These are phyloP conservation scores for Chaetomidium leptoderma DNA, from an alignment of 495 filamentous ascomycete genomes.

Conservation along the genomic window DNA sequence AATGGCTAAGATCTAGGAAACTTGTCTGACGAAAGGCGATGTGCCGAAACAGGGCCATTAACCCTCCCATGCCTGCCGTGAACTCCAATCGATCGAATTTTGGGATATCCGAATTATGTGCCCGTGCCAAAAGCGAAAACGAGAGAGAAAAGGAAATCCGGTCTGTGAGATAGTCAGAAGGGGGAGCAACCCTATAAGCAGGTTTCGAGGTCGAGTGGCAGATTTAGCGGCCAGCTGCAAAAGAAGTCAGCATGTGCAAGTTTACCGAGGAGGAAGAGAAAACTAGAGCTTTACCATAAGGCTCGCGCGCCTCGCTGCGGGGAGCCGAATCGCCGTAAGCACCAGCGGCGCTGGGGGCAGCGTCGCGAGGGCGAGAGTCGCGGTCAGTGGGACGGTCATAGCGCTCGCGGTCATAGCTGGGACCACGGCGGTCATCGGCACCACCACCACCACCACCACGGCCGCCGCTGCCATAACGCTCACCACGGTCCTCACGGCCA, in stretches of 20 bases:
- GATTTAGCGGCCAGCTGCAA: slow-evolving; percentile 28
- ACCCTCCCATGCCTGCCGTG: slow-evolving; percentile 34
- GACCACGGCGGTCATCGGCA: slow-evolving; percentile 49
- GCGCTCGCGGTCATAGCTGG: slow-evolving; percentile 52
- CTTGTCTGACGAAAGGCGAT: slow-evolving; percentile 25
- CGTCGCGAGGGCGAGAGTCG: slow-evolving; percentile 47
- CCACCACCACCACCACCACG: slow-evolving; percentile 44
- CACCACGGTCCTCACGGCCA: slow-evolving; percentile 44
- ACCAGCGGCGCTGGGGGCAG: slow-evolving; percentile 42
- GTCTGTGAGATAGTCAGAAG: slow-evolving; percentile 24
- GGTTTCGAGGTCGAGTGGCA: not conserved
- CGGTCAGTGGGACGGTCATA: slow-evolving; percentile 50
- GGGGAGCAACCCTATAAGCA: not conserved
- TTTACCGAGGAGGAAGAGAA: not conserved
- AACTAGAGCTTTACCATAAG: slow-evolving; percentile 29
- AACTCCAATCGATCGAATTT: slow-evolving; percentile 40
- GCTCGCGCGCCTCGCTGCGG: slow-evolving; percentile 57
- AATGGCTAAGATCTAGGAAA: slow-evolving; percentile 30
- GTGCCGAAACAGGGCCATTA: slow-evolving; percentile 32
- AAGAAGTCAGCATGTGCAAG: slow-evolving; percentile 11
- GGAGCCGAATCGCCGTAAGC: slow-evolving; percentile 56
- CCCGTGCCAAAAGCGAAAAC: slow-evolving; percentile 34
- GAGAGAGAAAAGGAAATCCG: slow-evolving; percentile 26
- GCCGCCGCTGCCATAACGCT: slow-evolving; percentile 37
- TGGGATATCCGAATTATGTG: slow-evolving; percentile 38